phyloP scores from a whole-genome alignment of 306 rosid species.

The Castanospermum australe region DNA sequence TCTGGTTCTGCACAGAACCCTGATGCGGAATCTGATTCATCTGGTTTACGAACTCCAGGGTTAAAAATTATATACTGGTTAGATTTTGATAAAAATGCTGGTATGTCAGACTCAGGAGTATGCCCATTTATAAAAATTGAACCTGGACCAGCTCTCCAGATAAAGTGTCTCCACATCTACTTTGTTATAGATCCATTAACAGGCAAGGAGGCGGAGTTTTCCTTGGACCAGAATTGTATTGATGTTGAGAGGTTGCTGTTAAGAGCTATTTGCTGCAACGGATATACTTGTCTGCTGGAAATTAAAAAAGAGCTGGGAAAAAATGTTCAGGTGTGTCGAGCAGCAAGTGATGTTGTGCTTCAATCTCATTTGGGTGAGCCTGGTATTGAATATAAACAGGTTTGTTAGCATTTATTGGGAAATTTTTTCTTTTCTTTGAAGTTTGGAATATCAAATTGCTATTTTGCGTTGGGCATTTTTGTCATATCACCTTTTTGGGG shows the following conservation, averaged over 20 bases:
- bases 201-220: conserved; percentile 85
- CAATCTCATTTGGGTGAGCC: conserved; percentile 57
- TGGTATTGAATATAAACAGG: conserved; percentile 70
- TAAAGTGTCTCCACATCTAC: conserved; percentile 78
- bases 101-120: conserved; percentile 57
- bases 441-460: conserved; percentile 16
- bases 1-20: conserved; percentile 68
- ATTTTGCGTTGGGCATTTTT: background rate
- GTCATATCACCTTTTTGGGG: background rate
- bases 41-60: conserved; percentile 86
- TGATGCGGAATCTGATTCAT: conserved; percentile 85
- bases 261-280: conserved; percentile 85
- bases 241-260: conserved; percentile 92
- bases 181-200: conserved; percentile 90
- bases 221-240: conserved; percentile 82
- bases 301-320: conserved; percentile 82
- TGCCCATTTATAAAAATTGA: conserved; percentile 88
- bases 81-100: conserved; percentile 77
- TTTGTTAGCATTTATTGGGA: conserved; percentile 32
- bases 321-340: conserved; percentile 71
- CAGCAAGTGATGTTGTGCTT: conserved; percentile 73
- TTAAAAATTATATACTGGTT: conserved; percentile 89
- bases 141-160: conserved; percentile 85
- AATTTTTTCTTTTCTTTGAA: conserved; percentile 2
- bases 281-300: conserved; percentile 90